Evolutionary conservation across 371 early-diverging fungal genomes (phyloP), one percentile per base, ranked within the genome.

Genomic region (Syncephalastrum monosporum): DNA sequence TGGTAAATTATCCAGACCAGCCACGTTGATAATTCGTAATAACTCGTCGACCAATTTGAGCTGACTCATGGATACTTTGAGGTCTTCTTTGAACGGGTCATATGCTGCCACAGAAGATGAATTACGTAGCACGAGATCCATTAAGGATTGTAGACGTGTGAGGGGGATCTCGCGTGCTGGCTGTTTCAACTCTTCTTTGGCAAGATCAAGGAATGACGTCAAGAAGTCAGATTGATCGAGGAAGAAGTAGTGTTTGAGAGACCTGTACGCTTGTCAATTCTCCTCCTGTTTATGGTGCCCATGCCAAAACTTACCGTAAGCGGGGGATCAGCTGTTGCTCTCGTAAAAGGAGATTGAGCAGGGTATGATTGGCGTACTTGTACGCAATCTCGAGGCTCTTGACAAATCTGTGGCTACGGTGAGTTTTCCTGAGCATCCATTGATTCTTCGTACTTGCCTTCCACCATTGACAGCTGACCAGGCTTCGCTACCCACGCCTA

Each of bases 141-240:
- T 79, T 13, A 94, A 72, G 0, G 92, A 89, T 63, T 90, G 91
- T 7, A 97, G 73, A 19, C 90, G 83, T 4, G 84, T 81, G 8
- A 89, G 59, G 0, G 89, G 79, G 19, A 94, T 88, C 13, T 90
- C 85, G 13, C 71, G 63, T 4, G 81, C 69, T 5, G 92, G 89
- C 47, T 85, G 84, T 23, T 72, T 74, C 29, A 96, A 66, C 64
- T 91, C 92, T 4, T 71, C 72, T 45, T 80, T 77, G 5, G 94
- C 93, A 24, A 94, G 70, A 66, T 97, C 97, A 42, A 98, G 68
- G 64, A 98, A 98, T 52, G 94, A 95, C 0, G 91, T 91, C 46
- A 98, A 67, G 61, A 90, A 98, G 64, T 97, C 98, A 4, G 94
- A 88, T 64, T 91, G 92, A 61, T 95, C 95, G 53, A 96, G 79